Percentiles rank a stretch among this genome's conserved stretches.
phyloP scores from a whole-genome alignment of 164 flowering plant species.

The Berberis thunbergii region DNA sequence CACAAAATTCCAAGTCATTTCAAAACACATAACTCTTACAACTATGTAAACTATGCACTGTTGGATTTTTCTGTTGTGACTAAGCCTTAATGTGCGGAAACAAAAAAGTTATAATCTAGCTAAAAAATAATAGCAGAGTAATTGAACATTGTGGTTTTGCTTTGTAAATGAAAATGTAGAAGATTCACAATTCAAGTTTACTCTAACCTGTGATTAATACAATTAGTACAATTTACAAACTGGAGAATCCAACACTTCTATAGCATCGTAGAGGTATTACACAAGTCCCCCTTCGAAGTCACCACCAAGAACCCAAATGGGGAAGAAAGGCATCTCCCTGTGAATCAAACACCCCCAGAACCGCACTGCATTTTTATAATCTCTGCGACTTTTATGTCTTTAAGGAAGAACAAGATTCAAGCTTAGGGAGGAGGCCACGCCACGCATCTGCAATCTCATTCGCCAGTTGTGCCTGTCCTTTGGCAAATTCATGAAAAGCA shows the following conservation, averaged over 20 bases:
- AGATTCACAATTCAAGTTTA: neutral
- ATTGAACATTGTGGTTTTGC: neutral
- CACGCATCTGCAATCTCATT: slow-evolving; percentile 81
- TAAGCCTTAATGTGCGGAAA: too few relatives aligned
- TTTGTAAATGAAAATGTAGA: neutral
- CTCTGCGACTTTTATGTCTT: slow-evolving; percentile 3
- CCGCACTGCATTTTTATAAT: neutral
- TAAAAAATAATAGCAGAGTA: too few relatives aligned
- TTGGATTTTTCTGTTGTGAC: too few relatives aligned
- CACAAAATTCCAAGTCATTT: too few relatives aligned
- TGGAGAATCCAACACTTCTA: neutral
- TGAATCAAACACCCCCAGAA: neutral
- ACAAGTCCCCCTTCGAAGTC: neutral
- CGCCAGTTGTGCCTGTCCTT: slow-evolving; percentile 84
- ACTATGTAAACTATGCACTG: too few relatives aligned
- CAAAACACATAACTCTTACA: too few relatives aligned
- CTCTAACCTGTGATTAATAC: neutral
- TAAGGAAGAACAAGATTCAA: slow-evolving; percentile 56
- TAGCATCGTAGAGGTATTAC: neutral
- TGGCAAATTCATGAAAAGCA: slow-evolving; percentile 87
- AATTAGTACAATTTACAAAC: neutral
- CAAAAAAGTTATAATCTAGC: too few relatives aligned
- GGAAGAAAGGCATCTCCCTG: too few relatives aligned
- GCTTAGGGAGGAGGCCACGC: slow-evolving; percentile 88
- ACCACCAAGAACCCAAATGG: neutral